phyloP scores from a whole-genome alignment of 305 asterid genomes.

The Fraxinus sp. region DNA sequence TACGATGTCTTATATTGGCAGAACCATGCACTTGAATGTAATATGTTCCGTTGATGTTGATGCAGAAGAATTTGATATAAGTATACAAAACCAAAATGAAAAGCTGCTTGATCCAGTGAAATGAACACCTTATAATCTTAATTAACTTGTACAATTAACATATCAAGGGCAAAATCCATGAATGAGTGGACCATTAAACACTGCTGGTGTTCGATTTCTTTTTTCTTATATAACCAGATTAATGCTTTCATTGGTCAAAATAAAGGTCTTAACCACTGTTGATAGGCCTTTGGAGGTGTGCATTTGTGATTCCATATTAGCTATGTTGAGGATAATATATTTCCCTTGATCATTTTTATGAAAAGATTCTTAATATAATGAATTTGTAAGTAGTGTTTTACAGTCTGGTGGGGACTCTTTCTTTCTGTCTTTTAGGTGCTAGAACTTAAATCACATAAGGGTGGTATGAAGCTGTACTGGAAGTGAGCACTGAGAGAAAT shows the following conservation, averaged over 20 bases:
- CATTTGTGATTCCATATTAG: background rate
- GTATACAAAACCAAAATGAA: background rate
- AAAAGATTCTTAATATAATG: background rate
- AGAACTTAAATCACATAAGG: background rate
- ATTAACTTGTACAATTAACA: background rate
- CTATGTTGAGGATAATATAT: background rate
- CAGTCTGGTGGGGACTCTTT: background rate
- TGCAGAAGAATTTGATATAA: background rate
- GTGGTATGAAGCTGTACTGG: background rate
- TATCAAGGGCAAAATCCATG: background rate
- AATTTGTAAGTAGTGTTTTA: background rate
- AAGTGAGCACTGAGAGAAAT: background rate
- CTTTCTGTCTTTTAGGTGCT: background rate
- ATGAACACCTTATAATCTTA: background rate
- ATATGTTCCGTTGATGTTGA: background rate
- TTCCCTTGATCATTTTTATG: background rate
- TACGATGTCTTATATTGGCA: background rate
- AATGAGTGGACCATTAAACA: background rate
- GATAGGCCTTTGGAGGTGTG: background rate
- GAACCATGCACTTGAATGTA: background rate
- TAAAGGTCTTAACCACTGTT: background rate
- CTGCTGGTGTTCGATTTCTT: background rate
- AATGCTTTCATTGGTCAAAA: background rate
- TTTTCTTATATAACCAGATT: background rate
- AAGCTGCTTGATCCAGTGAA: background rate